These are phyloP conservation scores for Acanthamoeba healyi DNA, from an alignment of 208 protist species.

Conservation along the genomic window DNA sequence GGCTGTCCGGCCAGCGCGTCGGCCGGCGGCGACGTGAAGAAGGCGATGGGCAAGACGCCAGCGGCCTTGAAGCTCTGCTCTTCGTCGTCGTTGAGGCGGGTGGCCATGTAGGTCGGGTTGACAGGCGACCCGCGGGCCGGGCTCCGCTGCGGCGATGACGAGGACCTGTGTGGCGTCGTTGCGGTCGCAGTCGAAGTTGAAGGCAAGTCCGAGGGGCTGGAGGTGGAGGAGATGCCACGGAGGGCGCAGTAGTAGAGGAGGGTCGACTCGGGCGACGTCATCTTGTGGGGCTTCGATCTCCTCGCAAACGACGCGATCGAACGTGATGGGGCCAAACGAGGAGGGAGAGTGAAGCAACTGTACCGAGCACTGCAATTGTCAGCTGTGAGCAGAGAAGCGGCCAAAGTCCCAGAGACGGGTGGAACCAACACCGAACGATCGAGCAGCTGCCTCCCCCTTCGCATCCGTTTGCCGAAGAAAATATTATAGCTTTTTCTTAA, in stretches of 20 bases:
- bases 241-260: constrained; percentile 15
- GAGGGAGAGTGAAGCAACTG: too few relatives aligned
- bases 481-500: too few relatives aligned
- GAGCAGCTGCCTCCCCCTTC: too few relatives aligned
- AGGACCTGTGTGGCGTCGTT: neutral
- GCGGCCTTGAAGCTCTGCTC: neutral
- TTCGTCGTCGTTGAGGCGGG: neutral
- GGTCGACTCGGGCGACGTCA: neutral
- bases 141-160: neutral
- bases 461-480: too few relatives aligned
- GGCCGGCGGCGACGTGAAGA: neutral
- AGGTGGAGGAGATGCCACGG: neutral
- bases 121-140: neutral
- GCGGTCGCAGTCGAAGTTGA: neutral
- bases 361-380: too few relatives aligned
- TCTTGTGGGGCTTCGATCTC: neutral
- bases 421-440: too few relatives aligned
- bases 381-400: too few relatives aligned
- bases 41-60: constrained; percentile 40
- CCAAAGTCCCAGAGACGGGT: too few relatives aligned
- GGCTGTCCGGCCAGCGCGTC: neutral
- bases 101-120: constrained; percentile 31
- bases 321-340: neutral
- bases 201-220: neutral
- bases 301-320: too few relatives aligned